phyloP scores from a whole-genome alignment of 352 stramenopile species.

The Nothophytophthora sp. region DNA sequence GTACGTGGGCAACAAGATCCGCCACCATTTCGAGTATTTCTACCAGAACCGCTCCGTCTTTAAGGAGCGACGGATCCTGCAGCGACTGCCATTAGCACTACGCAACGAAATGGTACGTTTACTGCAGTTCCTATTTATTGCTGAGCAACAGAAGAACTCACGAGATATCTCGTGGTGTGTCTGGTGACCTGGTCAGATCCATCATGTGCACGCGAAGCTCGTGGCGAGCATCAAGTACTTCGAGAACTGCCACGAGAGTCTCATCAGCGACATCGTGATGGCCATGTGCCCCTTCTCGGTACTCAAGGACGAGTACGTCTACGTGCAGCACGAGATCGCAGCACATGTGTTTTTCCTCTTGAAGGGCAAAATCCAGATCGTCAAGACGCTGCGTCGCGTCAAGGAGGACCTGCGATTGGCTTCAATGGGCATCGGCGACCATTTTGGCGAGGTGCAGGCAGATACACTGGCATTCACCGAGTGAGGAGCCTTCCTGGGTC shows the following conservation, averaged over 20 bases:
- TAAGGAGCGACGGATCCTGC: conserved; percentile 67
- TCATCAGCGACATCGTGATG: conserved; percentile 87
- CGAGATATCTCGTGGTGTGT: not conserved
- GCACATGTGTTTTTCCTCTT: conserved; percentile 84
- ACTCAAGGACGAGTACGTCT: conserved; percentile 80
- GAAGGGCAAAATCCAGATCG: conserved; percentile 72
- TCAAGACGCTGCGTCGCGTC: conserved; percentile 44
- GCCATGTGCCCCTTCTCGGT: conserved; percentile 76
- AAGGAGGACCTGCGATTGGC: conserved; percentile 53
- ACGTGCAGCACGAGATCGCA: conserved; percentile 81
- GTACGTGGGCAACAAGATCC: conserved; percentile 73
- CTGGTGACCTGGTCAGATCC: conserved; percentile 47
- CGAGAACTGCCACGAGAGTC: conserved; percentile 68
- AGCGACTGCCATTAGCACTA: conserved; percentile 65
- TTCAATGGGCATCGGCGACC: conserved; percentile 50
- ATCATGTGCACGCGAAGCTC: conserved; percentile 70
- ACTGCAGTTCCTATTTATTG: not conserved
- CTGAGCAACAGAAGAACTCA: too few relatives aligned
- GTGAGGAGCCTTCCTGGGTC: too few relatives aligned
- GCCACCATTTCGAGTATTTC: conserved; percentile 85
- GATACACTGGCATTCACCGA: not conserved
- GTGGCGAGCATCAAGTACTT: conserved; percentile 78
- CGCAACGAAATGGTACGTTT: conserved; percentile 79
- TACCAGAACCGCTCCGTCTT: conserved; percentile 88
- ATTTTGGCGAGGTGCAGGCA: conserved; percentile 73